Base-by-base conservation (phyloP, 1,284 basidiomycete species). In the Mycena citricolor region DNA sequence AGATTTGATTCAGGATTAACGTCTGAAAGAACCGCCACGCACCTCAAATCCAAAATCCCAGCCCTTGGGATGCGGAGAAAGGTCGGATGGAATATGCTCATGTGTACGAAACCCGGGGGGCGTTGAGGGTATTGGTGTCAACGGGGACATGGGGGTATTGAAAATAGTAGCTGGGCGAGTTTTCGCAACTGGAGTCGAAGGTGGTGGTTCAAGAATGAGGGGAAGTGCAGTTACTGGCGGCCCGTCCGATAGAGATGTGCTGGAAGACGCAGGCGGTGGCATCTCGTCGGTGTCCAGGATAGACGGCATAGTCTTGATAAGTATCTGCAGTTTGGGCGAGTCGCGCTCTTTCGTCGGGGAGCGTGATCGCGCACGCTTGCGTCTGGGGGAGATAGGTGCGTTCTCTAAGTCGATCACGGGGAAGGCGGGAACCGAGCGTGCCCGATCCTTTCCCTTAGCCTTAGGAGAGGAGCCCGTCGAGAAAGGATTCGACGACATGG, bases 371-470 rank as follows among this genome's bases (percentile, higher is more conserved):
- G 65, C 44, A 20, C 55, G 52, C 13, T 49, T 54, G 28, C 63
- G 62, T 33, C 60, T 61, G 8, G 72, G 71, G 19, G 71, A 72
- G 4, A 57, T 49, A 17, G 70, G 70, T 11, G 64, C 66, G 40
- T 72, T 69, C 36, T 61, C 62, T 42, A 74, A 61, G 54, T 75
- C 71, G 25, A 74, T 63, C 17, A 64, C 54, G 19, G 65, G 56
- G 42, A 73, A 71, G 17, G 71, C 39, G 7, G 72, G 73, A 8
- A 74, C 71, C 17, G 72, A 74, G 33, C 63, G 67, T 5, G 74
- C 70, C 47, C 74, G 63, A 25, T 63, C 39, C 24, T 25, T 22
- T 22, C 40, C 42, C 26, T 49, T 48, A 26, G 37, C 44, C 49
- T 14, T 56, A 49, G 20, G 54, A 33, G 17, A 33, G 30, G 30